Evolutionary conservation across 2,329 filamentous ascomycete genomes (phyloP).

Genomic region (Aspergillus sp.): DNA sequence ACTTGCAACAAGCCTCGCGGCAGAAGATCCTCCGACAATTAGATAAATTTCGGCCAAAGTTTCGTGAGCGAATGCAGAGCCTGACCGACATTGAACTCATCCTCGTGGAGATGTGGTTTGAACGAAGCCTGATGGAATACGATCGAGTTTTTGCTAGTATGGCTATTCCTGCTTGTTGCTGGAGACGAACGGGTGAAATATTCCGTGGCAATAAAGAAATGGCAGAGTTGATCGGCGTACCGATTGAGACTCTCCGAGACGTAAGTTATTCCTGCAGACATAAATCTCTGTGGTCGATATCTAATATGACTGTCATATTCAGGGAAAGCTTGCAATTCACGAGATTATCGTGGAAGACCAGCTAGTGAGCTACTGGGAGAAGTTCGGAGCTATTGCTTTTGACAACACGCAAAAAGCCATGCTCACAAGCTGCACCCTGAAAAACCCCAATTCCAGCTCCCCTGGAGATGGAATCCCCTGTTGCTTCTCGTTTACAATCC

Average conservation of each 20-base stretch:
- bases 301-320: constrained; percentile 13
- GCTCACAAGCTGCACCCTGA: constrained; percentile 87
- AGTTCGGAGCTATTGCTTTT: constrained; percentile 97
- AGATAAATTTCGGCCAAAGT: constrained; percentile 91
- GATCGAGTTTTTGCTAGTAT: constrained; percentile 98
- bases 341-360: constrained; percentile 95
- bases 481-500: constrained; percentile 97
- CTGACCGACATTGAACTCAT: constrained; percentile 93
- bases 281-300: background rate
- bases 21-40: constrained; percentile 90
- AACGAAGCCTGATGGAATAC: constrained; percentile 93
- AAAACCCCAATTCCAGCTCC: constrained; percentile 73
- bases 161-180: constrained; percentile 97
- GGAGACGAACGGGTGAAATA: constrained; percentile 94
- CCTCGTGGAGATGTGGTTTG: constrained; percentile 98
- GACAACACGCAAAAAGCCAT: constrained; percentile 92
- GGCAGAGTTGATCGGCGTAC: constrained; percentile 92
- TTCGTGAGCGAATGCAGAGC: constrained; percentile 88
- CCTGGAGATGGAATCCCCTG: constrained; percentile 75
- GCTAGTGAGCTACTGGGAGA: constrained; percentile 97
- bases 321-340: constrained; percentile 94
- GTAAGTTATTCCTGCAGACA: constrained; percentile 56
- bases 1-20: constrained; percentile 79
- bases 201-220: constrained; percentile 98
- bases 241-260: constrained; percentile 86